Evolutionary conservation across 176 grass and related monocot species (phyloP).

Genomic region (Ananas comosus): DNA sequence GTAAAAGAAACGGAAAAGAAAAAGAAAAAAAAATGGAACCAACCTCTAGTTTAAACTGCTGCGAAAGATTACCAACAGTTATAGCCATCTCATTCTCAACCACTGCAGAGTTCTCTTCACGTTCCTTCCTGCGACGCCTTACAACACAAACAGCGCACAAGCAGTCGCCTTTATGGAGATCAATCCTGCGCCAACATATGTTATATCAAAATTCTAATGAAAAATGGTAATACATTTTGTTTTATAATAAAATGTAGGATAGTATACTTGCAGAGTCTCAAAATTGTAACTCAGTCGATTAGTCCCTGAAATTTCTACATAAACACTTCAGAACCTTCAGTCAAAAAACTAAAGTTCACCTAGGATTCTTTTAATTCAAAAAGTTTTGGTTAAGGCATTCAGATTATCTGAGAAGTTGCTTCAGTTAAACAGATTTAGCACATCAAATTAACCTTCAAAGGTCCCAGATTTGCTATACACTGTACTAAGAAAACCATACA

Average conservation of each 20-base stretch:
- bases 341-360: too few species aligned
- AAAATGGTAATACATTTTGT: background rate
- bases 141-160: constrained; percentile 75
- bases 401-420: too few species aligned
- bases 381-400: too few species aligned
- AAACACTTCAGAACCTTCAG: too few species aligned
- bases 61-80: constrained; percentile 30
- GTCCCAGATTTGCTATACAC: too few species aligned
- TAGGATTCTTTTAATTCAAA: too few species aligned
- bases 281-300: background rate
- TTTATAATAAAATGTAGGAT: background rate
- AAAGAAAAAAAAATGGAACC: constrained; percentile 16
- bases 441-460: too few species aligned
- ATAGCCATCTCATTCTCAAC: constrained; percentile 36
- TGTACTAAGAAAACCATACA: too few species aligned
- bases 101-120: constrained; percentile 38
- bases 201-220: constrained; percentile 10
- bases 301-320: too few species aligned
- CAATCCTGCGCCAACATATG: constrained; percentile 45
- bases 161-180: constrained; percentile 65
- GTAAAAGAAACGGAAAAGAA: constrained; percentile 5
- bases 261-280: background rate
- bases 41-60: constrained; percentile 45
- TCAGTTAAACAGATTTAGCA: too few species aligned
- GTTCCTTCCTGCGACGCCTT: constrained; percentile 66